phyloP scores from a whole-genome alignment of 768 basidiomycete genomes.

The Agaricus bisporus region DNA sequence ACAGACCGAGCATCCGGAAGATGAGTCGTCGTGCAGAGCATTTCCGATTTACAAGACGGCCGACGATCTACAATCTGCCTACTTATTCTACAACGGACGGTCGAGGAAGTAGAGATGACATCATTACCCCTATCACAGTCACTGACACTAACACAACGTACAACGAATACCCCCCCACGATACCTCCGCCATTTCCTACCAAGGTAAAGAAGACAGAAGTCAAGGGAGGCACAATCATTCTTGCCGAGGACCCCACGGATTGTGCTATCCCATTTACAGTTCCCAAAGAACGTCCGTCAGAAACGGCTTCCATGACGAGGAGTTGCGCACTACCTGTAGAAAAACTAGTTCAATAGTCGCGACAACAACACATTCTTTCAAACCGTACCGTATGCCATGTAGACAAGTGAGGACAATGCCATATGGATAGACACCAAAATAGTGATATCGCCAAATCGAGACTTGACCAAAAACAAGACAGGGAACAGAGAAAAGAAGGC shows the following conservation, averaged over 20 bases:
- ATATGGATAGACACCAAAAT: slow-evolving; percentile 6
- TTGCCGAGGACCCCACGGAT: slow-evolving; percentile 29
- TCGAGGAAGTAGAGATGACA: slow-evolving; percentile 6
- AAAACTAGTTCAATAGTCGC: neutral
- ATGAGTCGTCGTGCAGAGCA: too few species aligned
- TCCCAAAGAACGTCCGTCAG: slow-evolving; percentile 17
- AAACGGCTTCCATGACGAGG: slow-evolving; percentile 10
- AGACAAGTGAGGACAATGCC: slow-evolving; percentile 5
- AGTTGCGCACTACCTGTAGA: slow-evolving; percentile 9
- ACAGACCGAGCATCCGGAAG: too few species aligned
- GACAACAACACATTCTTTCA: neutral
- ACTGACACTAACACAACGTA: slow-evolving; percentile 31
- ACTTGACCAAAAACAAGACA: neutral
- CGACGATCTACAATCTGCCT: neutral
- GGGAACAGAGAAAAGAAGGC: slow-evolving; percentile 15
- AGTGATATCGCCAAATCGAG: neutral
- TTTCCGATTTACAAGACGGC: neutral
- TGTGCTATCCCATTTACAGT: slow-evolving; percentile 19
- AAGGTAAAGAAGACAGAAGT: slow-evolving; percentile 56
- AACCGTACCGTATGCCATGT: slow-evolving; percentile 8
- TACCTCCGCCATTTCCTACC: slow-evolving; percentile 38
- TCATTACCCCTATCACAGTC: slow-evolving; percentile 11
- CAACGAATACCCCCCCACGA: slow-evolving; percentile 41
- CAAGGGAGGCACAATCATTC: slow-evolving; percentile 45
- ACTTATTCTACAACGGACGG: neutral